These are phyloP conservation scores for Aspergillus aculeatus DNA, from an alignment of 2,329 filamentous ascomycete genomes.

Conservation along the genomic window DNA sequence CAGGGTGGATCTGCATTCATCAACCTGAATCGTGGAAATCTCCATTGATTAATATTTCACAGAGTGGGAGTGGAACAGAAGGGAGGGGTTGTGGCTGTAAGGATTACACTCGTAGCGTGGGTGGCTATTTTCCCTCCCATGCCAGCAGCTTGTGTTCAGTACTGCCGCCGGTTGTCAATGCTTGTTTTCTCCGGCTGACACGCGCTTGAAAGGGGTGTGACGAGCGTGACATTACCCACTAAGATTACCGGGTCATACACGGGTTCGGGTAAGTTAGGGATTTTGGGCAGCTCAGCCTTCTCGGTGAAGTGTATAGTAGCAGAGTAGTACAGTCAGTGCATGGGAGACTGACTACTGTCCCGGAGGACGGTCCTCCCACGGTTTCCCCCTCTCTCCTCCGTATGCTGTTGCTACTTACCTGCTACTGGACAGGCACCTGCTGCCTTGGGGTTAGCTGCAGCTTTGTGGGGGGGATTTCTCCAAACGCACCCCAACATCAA, in stretches of 20 bases:
- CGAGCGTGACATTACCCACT: conserved; percentile 2
- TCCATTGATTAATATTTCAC: conserved; percentile 5
- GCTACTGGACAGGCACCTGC: too few relatives aligned
- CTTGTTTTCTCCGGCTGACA: conserved; percentile 13
- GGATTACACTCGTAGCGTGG: conserved; percentile 5
- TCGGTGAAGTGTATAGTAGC: conserved; percentile 7
- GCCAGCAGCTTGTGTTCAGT: background rate
- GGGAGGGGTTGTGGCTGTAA: conserved; percentile 7
- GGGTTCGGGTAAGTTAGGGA: conserved; percentile 27
- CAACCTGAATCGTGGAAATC: conserved; percentile 4
- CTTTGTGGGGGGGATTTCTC: too few relatives aligned
- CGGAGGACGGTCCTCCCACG: too few relatives aligned
- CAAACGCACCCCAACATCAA: too few relatives aligned
- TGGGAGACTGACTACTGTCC: too few relatives aligned
- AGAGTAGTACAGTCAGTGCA: background rate
- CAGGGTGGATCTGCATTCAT: conserved; percentile 9
- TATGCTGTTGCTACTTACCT: too few relatives aligned
- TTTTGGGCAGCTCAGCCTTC: background rate
- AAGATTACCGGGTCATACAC: conserved; percentile 17
- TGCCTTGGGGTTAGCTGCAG: too few relatives aligned
- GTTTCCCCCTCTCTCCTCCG: too few relatives aligned
- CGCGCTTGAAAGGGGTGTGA: conserved; percentile 15
- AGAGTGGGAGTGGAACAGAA: background rate
- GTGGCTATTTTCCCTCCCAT: background rate
- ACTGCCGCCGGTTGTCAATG: conserved; percentile 1